phyloP scores from a whole-genome alignment of 2,329 filamentous ascomycete species.

The Thielaviopsis ethacetica region DNA sequence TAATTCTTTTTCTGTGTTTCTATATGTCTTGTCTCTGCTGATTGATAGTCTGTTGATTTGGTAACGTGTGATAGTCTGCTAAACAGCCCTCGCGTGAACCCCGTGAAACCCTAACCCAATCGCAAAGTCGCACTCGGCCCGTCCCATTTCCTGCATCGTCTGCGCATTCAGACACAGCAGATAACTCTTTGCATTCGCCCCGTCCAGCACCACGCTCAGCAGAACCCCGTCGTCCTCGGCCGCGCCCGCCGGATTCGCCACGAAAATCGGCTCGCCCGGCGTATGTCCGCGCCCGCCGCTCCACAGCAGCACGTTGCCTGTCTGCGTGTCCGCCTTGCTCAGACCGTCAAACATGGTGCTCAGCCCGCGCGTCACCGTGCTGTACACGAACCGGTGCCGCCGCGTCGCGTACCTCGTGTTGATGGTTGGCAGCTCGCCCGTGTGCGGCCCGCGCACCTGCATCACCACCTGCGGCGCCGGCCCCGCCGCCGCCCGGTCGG shows the following conservation, averaged over 20 bases:
- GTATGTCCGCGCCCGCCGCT: constrained; percentile 39
- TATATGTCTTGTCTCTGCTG: neutral
- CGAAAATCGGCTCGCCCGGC: constrained; percentile 54
- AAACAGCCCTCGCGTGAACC: constrained; percentile 21
- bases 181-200: constrained; percentile 41
- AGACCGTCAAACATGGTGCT: constrained; percentile 46
- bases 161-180: constrained; percentile 47
- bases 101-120: constrained; percentile 53
- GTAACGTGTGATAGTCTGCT: neutral
- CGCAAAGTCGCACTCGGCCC: constrained; percentile 43
- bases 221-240: constrained; percentile 49
- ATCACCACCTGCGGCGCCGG: constrained; percentile 19
- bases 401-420: constrained; percentile 38
- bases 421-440: constrained; percentile 49
- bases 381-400: constrained; percentile 45
- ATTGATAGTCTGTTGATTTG: neutral
- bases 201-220: constrained; percentile 48
- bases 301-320: constrained; percentile 38
- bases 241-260: constrained; percentile 26
- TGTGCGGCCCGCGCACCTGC: constrained; percentile 34
- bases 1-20: neutral
- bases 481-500: neutral
- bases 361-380: constrained; percentile 36
- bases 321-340: constrained; percentile 46
- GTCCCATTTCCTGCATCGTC: constrained; percentile 45